These are phyloP conservation scores for Cordia subcordata DNA, from an alignment of 257 asterid genomes.

Conservation along the genomic window DNA sequence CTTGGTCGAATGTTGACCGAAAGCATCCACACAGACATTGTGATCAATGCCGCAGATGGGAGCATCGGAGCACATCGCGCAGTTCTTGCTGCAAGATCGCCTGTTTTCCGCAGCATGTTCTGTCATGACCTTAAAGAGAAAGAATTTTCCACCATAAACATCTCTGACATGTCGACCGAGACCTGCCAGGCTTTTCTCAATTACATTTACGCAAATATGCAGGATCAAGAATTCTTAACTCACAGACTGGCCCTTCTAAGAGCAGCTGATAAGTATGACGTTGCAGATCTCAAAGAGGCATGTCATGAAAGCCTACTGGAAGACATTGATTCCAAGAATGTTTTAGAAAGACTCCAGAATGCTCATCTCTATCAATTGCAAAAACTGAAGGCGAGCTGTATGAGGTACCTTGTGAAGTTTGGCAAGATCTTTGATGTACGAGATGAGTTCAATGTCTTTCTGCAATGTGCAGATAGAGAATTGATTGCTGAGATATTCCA, in stretches of 20 bases:
- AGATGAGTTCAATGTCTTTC: conserved; percentile 57
- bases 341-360: conserved; percentile 74
- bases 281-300: conserved; percentile 68
- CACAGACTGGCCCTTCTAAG: conserved; percentile 72
- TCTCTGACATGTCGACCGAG: conserved; percentile 82
- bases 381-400: conserved; percentile 62
- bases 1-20: conserved; percentile 82
- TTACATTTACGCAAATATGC: conserved; percentile 69
- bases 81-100: conserved; percentile 86
- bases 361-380: conserved; percentile 77
- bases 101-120: conserved; percentile 92
- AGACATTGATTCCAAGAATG: conserved; percentile 69
- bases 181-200: conserved; percentile 67
- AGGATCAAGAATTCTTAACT: conserved; percentile 46
- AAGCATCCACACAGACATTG: conserved; percentile 79
- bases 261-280: conserved; percentile 82
- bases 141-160: conserved; percentile 59
- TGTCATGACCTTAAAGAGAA: conserved; percentile 83
- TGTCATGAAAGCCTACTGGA: conserved; percentile 80
- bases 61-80: conserved; percentile 80
- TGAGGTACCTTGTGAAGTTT: conserved; percentile 74
- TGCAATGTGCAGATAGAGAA: conserved; percentile 72
- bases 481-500: conserved; percentile 55
- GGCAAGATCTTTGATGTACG: conserved; percentile 75
- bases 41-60: conserved; percentile 70